Base-by-base conservation (phyloP, 805 yeast species). In the Barnettozyma wickerhamii region DNA sequence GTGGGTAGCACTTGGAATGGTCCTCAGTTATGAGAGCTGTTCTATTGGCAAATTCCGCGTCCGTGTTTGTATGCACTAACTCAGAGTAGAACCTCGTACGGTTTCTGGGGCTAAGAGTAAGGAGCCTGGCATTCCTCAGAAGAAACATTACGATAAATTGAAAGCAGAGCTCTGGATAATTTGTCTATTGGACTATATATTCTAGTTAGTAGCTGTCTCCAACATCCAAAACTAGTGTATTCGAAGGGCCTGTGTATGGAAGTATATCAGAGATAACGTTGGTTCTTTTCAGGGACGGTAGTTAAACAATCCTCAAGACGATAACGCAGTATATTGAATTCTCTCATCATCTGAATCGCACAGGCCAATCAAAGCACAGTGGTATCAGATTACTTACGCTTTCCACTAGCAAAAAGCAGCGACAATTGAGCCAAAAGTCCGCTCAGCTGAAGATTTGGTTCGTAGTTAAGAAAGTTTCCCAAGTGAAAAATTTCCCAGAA, bases 281-380 rank as follows among this genome's bases (percentile, higher is more conserved):
- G n/a, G n/a, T 24, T 55, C 50, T 53, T 56, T 56, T 56, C 59
- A 53, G 37, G 51, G 59, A 56, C 51, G 49, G 61, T 56, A 56
- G 20, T 51, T 29, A 56, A 56, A 56, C 61, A 44, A 52, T 51
- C 59, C 56, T 56, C 61, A 56, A 56, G 59, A 55, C 61, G 61
- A 56, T 56, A 56, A 56, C 61, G 61, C 61, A 56, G 61, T 56
- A 50, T 44, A 46, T 36, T 45, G 23, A 15, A 40, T 46, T 47
- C 45, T 46, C 49, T 53, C 60, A 55, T 55, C 53, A 48, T 39
- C 20, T 13, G 21, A 9, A 13, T 14, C 20, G 18, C 14, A 6
- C 7, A 17, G 23, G 19, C 5, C 27, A 23, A 12, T n/a, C 30
- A 28, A 12, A 19, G 13, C 18, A 26, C 36, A 27, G 30, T 19